Evolutionary conservation across 352 stramenopile genomes (phyloP).

Genomic region (Achlya hypogyna): DNA sequence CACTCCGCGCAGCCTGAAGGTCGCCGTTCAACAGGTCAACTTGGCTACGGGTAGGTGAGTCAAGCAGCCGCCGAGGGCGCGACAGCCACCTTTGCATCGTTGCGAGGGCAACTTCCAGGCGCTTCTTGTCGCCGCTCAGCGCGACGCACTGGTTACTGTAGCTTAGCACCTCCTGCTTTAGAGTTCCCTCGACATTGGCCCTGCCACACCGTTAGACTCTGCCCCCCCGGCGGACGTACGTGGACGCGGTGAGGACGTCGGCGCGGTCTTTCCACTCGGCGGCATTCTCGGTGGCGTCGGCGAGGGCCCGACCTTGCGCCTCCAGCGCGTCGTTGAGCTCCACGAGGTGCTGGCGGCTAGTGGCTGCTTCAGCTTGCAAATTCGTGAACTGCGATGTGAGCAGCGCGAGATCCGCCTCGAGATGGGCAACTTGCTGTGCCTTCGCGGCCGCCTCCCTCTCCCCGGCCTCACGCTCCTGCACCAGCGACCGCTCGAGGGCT

Average conservation of each 20-base stretch:
- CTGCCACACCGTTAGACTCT: constrained; percentile 34
- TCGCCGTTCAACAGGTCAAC: constrained; percentile 28
- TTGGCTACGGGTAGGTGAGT: constrained; percentile 24
- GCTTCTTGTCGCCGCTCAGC: constrained; percentile 33
- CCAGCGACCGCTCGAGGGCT: constrained; percentile 27
- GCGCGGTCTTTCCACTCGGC: constrained; percentile 40
- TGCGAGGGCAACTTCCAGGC: constrained; percentile 25
- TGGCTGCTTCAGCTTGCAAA: constrained; percentile 9
- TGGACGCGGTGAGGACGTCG: constrained; percentile 48
- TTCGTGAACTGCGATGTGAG: constrained; percentile 19
- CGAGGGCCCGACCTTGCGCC: background rate
- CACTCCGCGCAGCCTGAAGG: constrained; percentile 28
- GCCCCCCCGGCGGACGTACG: constrained; percentile 40
- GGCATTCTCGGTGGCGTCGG: constrained; percentile 19
- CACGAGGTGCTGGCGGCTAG: background rate
- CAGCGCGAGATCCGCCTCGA: constrained; percentile 23
- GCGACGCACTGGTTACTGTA: constrained; percentile 30
- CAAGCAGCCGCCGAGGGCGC: no score
- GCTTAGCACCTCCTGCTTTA: constrained; percentile 33
- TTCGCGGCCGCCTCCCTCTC: background rate
- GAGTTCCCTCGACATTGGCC: constrained; percentile 30
- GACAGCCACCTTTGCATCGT: background rate
- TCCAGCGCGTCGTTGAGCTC: background rate
- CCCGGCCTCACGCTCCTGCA: constrained; percentile 19
- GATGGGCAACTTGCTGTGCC: background rate